Conservation (phyloP, 2,329 filamentous ascomycete genomes). For the Cladosporium sp. region DNA sequence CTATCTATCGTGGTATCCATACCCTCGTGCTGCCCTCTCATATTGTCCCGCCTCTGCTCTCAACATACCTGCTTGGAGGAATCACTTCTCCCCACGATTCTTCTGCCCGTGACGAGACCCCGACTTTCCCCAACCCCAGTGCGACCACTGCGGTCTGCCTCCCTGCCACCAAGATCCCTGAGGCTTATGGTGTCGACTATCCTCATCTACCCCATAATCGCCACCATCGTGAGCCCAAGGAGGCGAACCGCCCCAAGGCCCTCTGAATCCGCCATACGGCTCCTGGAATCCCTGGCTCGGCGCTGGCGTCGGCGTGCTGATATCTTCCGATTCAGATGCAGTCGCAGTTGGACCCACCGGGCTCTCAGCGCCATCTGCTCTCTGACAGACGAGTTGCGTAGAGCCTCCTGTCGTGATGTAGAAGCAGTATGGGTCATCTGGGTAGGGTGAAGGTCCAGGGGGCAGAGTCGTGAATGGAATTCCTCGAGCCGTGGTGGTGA, state of each 20-base stretch:
- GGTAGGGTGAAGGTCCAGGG: background rate
- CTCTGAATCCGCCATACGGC: background rate
- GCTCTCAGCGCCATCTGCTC: background rate
- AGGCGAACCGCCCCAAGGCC: background rate
- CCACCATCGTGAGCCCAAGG: background rate
- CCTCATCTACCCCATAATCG: background rate
- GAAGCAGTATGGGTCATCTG: background rate
- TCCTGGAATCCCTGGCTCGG: background rate
- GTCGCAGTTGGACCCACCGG: background rate
- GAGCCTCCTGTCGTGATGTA: background rate
- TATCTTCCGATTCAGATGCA: background rate
- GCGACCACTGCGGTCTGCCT: constrained; percentile 3
- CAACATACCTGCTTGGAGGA: background rate
- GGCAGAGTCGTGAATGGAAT: background rate
- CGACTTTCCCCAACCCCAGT: constrained; percentile 7
- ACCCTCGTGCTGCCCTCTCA: background rate
- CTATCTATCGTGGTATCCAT: background rate
- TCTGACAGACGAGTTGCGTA: background rate
- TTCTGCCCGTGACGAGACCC: background rate
- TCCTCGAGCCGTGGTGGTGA: background rate
- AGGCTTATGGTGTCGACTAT: background rate
- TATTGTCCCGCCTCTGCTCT: background rate
- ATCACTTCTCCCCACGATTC: background rate
- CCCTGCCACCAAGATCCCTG: background rate
- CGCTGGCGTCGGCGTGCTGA: background rate